A percentile compares a stretch with the other conserved stretches of the same genome.
Conservation (phyloP, 768 basidiomycete genomes). For the Rhodotorula toruloides region DNA sequence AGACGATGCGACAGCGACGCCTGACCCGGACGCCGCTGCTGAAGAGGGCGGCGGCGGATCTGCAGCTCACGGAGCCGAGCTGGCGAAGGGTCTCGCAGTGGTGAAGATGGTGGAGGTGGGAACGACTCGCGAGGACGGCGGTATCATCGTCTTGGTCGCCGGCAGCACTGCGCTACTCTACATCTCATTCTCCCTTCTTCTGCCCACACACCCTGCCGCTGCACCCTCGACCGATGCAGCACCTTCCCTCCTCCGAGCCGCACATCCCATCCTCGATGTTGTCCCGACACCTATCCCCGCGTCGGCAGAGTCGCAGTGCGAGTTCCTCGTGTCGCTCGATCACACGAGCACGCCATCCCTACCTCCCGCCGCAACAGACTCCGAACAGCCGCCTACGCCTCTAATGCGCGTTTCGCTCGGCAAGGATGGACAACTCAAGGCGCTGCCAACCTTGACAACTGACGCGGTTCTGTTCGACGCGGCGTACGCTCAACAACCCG, state of each 20-base stretch:
- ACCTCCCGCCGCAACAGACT: no score
- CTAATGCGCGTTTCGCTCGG: not conserved
- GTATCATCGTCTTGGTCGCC: slow-evolving; percentile 26
- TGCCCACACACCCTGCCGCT: slow-evolving; percentile 1
- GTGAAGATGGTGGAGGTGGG: slow-evolving; percentile 33
- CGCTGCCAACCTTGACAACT: slow-evolving; percentile 7
- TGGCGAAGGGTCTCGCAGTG: slow-evolving; percentile 31
- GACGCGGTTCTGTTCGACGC: slow-evolving; percentile 4
- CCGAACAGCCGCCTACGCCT: not conserved
- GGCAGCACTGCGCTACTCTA: slow-evolving; percentile 33
- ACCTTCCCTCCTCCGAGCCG: slow-evolving; percentile 20
- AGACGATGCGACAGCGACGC: not conserved
- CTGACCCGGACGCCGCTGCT: not conserved
- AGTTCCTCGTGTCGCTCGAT: slow-evolving; percentile 32
- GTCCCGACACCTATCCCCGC: slow-evolving; percentile 4
- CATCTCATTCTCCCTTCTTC: slow-evolving; percentile 23
- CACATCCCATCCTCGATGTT: slow-evolving; percentile 29
- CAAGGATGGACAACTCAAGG: not conserved
- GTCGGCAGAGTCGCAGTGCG: not conserved
- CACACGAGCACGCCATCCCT: no score
- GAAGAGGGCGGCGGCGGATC: not conserved
- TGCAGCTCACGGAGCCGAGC: slow-evolving; percentile 3
- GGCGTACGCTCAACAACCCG: not conserved
- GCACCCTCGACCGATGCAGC: not conserved
- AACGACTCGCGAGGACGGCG: slow-evolving; percentile 19